Evolutionary conservation across 345 rosid species (phyloP).

Genomic region (Fremontodendron californicum): DNA sequence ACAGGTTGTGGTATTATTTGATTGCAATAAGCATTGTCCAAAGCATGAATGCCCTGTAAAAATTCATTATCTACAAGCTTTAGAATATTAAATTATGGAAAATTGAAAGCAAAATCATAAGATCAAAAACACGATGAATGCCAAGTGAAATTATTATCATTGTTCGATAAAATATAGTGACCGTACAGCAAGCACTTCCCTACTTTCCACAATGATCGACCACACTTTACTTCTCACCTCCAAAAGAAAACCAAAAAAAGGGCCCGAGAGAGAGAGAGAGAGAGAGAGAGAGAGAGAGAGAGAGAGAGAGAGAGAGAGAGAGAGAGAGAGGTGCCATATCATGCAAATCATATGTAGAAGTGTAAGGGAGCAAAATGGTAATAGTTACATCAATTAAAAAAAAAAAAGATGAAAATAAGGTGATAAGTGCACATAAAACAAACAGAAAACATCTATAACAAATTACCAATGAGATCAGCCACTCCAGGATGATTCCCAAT

Average conservation of each 20-base stretch:
- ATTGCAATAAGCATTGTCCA: conserved; percentile 1
- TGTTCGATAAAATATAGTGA: not conserved
- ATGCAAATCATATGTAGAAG: not conserved
- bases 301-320: not conserved
- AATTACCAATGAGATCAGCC: not conserved
- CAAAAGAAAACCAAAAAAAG: not conserved
- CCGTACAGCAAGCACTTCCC: not conserved
- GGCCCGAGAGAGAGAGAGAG: not conserved
- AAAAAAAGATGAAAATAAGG: not conserved
- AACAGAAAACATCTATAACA: not conserved
- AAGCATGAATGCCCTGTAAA: conserved; percentile 7
- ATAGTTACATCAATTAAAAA: not conserved
- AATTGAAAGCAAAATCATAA: not conserved
- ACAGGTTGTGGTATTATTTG: conserved; percentile 1
- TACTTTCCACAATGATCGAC: not conserved
- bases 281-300: no score
- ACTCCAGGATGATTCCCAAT: not conserved
- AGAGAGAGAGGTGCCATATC: not conserved
- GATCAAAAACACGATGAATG: not conserved
- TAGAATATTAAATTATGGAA: not conserved
- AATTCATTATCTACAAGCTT: not conserved
- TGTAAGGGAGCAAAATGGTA: not conserved
- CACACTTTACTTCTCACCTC: not conserved
- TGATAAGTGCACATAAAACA: not conserved
- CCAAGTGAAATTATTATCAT: not conserved